Base-by-base conservation (phyloP, 148 eudicot species). In the Suaeda aralocaspica region DNA sequence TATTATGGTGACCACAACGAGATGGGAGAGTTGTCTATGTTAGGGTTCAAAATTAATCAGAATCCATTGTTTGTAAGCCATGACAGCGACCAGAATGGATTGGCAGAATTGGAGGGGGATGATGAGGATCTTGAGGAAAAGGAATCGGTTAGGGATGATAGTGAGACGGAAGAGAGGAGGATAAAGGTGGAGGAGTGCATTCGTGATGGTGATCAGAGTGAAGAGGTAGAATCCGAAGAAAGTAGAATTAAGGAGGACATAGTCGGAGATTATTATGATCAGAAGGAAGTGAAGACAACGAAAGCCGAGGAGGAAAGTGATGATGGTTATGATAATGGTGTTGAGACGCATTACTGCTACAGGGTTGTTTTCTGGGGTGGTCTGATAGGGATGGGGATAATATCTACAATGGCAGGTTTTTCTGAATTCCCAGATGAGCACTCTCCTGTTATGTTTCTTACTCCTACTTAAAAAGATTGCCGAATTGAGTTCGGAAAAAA, bases 391-490 rank as follows among this genome's bases (percentile, higher is more conserved):
- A 59, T 72, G 53, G 80, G 66, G 28, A 24, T 28, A 1, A 50
- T 59, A 3, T 71, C 33, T 42, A 4, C 58, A 9, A 57, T 59
- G 67, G 30, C 45, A 16, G 75, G 67, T 36, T 65, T 57, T 48
- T 41, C 48, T 41, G 61, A 41, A 2, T 58, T 66, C 30, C 34
- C 62, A 13, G 76, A 77, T 59, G 4, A 76, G 48, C 55, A 71
- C 19, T 28, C 75, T 10, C 49, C 75, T 48, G 56, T 16, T 26
- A 13, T 49, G 46, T 39, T 46, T 33, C 74, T 77, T 71, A 41
- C 75, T 48, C 80, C 80, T 66, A 77, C 80, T 50, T 77, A 30
- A 64, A 15, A 29, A 56, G 4, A 28, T 56, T 42, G 15, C 1
- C 11, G 16, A 16, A 14, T 12, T 4, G 44, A 6, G 12, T 25